Base-by-base conservation (phyloP, 305 asterid genomes). In the Striga hermonthica region DNA sequence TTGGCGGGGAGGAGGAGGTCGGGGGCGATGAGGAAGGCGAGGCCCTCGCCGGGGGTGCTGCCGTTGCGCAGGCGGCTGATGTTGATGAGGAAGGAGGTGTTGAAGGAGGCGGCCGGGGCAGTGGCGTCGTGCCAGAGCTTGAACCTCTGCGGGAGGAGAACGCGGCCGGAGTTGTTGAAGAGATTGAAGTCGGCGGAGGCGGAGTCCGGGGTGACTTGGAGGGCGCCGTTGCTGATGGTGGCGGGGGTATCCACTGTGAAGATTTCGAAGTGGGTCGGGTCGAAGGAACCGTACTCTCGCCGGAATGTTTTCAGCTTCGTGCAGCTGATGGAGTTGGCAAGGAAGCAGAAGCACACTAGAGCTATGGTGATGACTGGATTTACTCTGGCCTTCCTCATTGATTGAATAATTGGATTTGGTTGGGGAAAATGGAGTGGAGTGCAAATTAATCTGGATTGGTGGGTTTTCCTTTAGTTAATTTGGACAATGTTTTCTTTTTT, bases 141-240 rank as follows among this genome's bases (percentile, higher is more conserved):
- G 79, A 92, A 92, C 0, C 41, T 38, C 3, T 15, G 9, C 0
- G 34, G 28, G 22, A 75, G 69, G 28, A 92, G 50, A 28, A 87
- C 16, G 1, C 97, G 79, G 0, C 96, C 98, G 0, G 95, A 75
- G 0, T 66, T 57, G 59, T 84, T 12, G 7, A 3, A 5, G 7
- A 57, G 13, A 0, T 37, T 15, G 82, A 75, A 59, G 7, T 28
- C 80, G 0, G 6, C 0, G 0, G 81, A 61, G 1, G 73, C 69
- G 0, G 88, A 49, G 62, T 89, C 96, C 0, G 91, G 87, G 13
- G 98, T 92, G 5, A 92, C 71, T 73, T 89, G 98, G 13, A 92
- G 84, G 38, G 97, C 98, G 0, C 0, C 39, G 41, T 78, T 65
- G 79, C 36, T 75, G 16, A 86, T 83, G 0, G 77, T 71, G 41